phyloP scores from a whole-genome alignment of 73 alveolate species.

The Strombidium stylifer region DNA sequence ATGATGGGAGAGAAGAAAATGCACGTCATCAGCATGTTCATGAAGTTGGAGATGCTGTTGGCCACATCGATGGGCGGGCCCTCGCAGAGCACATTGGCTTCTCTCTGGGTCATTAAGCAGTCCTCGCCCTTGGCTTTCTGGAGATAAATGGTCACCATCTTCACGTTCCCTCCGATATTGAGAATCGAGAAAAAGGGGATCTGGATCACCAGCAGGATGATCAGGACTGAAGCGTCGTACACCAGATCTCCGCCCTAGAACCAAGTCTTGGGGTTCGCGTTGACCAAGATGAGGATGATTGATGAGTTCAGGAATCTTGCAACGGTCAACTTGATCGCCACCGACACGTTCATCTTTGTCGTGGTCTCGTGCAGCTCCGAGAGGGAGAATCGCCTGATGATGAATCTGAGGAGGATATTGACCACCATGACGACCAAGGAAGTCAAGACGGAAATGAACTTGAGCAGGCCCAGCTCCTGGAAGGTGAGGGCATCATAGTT shows the following conservation, averaged over 20 bases:
- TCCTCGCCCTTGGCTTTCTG: conserved; percentile 24
- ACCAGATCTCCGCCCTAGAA: conserved; percentile 49
- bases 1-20: conserved; percentile 58
- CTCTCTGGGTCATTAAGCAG: conserved; percentile 35
- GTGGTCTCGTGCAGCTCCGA: conserved; percentile 61
- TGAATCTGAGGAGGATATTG: conserved; percentile 39
- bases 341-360: conserved; percentile 66
- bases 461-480: no score
- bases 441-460: conserved; percentile 36
- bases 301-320: conserved; percentile 72
- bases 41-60: conserved; percentile 35
- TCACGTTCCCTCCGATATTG: conserved; percentile 6
- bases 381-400: conserved; percentile 40
- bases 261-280: conserved; percentile 21
- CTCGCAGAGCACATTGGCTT: conserved; percentile 54
- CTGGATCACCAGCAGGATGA: conserved; percentile 22
- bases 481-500: conserved; percentile 27
- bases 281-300: conserved; percentile 59
- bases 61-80: conserved; percentile 67
- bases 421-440: conserved; percentile 51
- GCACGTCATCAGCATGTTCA: conserved; percentile 39
- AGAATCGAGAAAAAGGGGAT: conserved; percentile 43
- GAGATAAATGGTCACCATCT: conserved; percentile 2
- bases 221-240: conserved; percentile 32
- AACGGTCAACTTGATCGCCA: conserved; percentile 60